These are phyloP conservation scores for Plectranthus barbatus DNA, from an alignment of 257 asterid species.

Conservation along the genomic window DNA sequence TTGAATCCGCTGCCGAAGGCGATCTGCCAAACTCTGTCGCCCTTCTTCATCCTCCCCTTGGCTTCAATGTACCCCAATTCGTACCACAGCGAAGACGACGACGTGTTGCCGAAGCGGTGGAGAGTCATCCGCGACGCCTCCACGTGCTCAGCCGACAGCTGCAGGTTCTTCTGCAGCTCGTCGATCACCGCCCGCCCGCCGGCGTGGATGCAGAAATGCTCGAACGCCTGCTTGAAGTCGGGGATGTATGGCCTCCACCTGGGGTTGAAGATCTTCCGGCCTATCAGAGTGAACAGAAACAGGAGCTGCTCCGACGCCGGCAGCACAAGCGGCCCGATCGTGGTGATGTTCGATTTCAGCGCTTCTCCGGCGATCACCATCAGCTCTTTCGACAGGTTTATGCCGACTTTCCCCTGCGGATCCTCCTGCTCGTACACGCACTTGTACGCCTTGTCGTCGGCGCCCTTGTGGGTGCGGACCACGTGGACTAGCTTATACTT, in stretches of 20 bases:
- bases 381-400: constrained; percentile 41
- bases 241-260: constrained; percentile 53
- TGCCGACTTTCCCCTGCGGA: constrained; percentile 43
- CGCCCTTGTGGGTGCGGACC: constrained; percentile 46
- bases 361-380: constrained; percentile 56
- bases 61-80: constrained; percentile 46
- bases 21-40: constrained; percentile 52
- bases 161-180: constrained; percentile 53
- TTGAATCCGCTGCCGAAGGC: too few species aligned
- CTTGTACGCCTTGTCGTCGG: constrained; percentile 37
- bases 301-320: constrained; percentile 55
- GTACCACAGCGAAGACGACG: constrained; percentile 59
- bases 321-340: too few species aligned
- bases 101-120: constrained; percentile 48
- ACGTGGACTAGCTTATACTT: constrained; percentile 39
- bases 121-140: constrained; percentile 55
- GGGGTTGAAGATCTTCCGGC: constrained; percentile 42
- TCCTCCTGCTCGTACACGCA: constrained; percentile 54
- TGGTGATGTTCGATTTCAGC: too few species aligned
- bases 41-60: constrained; percentile 53
- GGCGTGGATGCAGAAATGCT: too few species aligned
- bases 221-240: constrained; percentile 49
- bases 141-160: constrained; percentile 44
- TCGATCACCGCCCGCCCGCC: too few species aligned
- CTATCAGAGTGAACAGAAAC: constrained; percentile 41